Evolutionary conservation across 768 basidiomycete species (phyloP), one percentile per base, ranked within the genome.

Genomic region (Pleurotus salmoneostramineus): DNA sequence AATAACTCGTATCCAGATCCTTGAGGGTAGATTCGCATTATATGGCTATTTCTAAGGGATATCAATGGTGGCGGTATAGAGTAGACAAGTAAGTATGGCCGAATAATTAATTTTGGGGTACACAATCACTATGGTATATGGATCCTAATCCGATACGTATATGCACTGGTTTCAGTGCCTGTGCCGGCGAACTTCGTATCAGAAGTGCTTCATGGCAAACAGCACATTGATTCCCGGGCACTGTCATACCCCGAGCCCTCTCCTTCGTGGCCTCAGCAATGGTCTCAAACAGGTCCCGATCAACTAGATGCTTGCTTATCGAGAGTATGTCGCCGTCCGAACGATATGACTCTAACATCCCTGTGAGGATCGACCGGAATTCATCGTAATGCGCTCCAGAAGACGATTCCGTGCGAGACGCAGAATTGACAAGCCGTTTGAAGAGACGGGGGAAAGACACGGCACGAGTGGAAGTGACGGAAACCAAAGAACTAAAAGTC

Each of bases 311-410:
- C 61, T 89, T 91, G 21, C 93, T 90, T 64, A 96, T 94, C 44
- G 78, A 72, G 27, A 98, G 75, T 79, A 95, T 84, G 62, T 98
- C 95, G 31, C 91, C 92, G 62, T 99, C 95, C 3, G 89, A 85
- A 40, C 89, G 85, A 73, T 98, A 98, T 2, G 93, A 89, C 66
- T 96, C 94, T 64, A 98, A 72, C 93, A 98, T 99, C n/a, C 93
- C 90, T 0, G 87, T 88, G 33, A 99, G 77, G 59, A 99, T 95
- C 8, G 84, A 82, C 46, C 93, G 82, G 71, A 98, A 96, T 71
- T 98, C 95, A 17, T 88, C 85, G 71, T 98, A 98, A 31, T 86
- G 83, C 10, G 85, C 83, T 35, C 84, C 80, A 21, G 79, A 75
- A 1, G 84, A 74, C 3, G 83, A 74, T 17, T 74, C 67, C 11